Percentiles rank a stretch among this genome's conserved stretches.
Evolutionary conservation across 208 protist species (phyloP).

Genomic region (Naegleria lovaniensis): DNA sequence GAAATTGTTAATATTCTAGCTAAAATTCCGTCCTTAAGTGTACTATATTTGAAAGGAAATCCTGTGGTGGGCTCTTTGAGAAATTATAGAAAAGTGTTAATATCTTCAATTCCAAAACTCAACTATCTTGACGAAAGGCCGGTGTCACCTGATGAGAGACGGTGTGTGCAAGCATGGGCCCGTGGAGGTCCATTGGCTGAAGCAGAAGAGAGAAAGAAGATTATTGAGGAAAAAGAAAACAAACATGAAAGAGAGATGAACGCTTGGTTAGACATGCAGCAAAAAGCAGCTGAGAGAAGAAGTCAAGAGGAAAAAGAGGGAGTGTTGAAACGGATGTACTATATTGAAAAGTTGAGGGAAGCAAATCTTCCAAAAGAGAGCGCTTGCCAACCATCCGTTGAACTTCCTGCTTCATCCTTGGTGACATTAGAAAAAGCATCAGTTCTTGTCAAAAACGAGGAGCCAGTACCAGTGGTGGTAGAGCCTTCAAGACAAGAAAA

Average conservation of each 20-base stretch:
- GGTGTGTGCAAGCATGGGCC: conserved; percentile 70
- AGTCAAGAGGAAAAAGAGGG: not conserved
- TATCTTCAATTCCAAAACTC: conserved; percentile 57
- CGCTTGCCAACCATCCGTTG: too few species aligned
- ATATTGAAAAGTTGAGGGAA: not conserved
- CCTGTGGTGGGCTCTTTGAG: conserved; percentile 64
- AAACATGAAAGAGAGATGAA: conserved; percentile 51
- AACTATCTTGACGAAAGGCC: conserved; percentile 80
- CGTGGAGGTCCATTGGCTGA: conserved; percentile 65
- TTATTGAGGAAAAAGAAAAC: conserved; percentile 60
- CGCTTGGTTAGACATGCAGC: conserved; percentile 42
- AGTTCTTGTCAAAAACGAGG: too few species aligned
- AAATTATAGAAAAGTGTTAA: conserved; percentile 73
- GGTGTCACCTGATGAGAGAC: conserved; percentile 74
- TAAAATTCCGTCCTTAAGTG: conserved; percentile 60
- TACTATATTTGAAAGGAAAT: conserved; percentile 78
- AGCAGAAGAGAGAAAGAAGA: conserved; percentile 50
- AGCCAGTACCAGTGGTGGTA: too few species aligned
- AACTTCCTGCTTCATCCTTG: too few species aligned
- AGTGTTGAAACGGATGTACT: not conserved
- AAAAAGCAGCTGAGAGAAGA: not conserved
- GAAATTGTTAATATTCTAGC: conserved; percentile 70
- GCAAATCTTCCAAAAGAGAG: too few species aligned
- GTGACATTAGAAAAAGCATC: too few species aligned
- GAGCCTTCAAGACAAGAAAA: too few species aligned